Conservation (phyloP, 2,329 filamentous ascomycete species). For the Penicillium sp. region DNA sequence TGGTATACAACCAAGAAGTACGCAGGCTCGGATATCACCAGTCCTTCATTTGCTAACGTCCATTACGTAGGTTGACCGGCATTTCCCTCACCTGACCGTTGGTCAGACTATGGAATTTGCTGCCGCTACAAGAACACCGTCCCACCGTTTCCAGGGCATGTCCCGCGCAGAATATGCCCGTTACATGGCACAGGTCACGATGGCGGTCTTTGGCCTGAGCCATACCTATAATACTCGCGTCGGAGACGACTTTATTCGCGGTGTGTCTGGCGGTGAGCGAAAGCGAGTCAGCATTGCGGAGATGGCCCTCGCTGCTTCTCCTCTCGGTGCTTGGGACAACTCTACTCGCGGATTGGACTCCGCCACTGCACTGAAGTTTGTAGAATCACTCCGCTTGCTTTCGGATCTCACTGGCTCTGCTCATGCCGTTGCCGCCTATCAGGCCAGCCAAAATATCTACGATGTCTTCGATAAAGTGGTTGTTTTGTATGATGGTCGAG, state of each 20-base stretch:
- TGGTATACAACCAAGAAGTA: conserved; percentile 48
- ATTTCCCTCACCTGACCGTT: conserved; percentile 64
- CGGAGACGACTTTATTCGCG: conserved; percentile 55
- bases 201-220: conserved; percentile 38
- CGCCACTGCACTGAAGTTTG: conserved; percentile 54
- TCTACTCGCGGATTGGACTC: conserved; percentile 47
- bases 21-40: background rate
- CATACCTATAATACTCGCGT: conserved; percentile 53
- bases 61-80: conserved; percentile 74
- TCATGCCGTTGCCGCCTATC: conserved; percentile 54
- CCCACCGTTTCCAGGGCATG: conserved; percentile 26
- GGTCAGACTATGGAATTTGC: conserved; percentile 76
- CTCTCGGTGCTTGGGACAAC: conserved; percentile 45
- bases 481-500: conserved; percentile 68
- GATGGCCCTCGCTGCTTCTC: conserved; percentile 45
- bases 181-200: conserved; percentile 44
- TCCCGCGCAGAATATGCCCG: conserved; percentile 37
- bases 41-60: conserved; percentile 47
- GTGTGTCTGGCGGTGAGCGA: conserved; percentile 59
- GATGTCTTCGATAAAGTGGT: conserved; percentile 65
- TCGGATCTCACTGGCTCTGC: conserved; percentile 47
- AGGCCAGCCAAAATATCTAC: conserved; percentile 45
- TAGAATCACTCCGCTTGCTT: conserved; percentile 46
- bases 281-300: conserved; percentile 63
- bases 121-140: conserved; percentile 60